phyloP scores from a whole-genome alignment of 768 basidiomycete genomes.

The Hirschioporus abietinus region DNA sequence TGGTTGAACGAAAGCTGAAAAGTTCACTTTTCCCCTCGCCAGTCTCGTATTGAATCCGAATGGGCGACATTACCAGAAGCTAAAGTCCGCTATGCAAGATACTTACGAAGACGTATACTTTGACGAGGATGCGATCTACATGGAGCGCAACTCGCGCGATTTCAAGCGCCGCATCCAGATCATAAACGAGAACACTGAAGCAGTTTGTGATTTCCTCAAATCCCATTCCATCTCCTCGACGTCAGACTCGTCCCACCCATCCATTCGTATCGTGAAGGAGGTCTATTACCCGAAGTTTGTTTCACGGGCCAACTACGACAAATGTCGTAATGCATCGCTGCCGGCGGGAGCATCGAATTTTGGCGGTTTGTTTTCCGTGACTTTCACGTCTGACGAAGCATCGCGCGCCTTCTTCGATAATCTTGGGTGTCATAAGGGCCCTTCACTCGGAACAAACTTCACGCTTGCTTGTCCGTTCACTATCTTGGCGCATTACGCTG shows the following conservation, averaged over 20 bases:
- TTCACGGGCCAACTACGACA: slow-evolving; percentile 65
- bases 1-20: background rate
- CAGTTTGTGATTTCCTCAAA: slow-evolving; percentile 73
- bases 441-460: slow-evolving; percentile 91
- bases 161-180: slow-evolving; percentile 67
- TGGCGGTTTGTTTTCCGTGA: slow-evolving; percentile 85
- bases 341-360: slow-evolving; percentile 48
- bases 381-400: slow-evolving; percentile 65
- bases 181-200: slow-evolving; percentile 81
- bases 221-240: slow-evolving; percentile 40
- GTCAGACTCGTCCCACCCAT: slow-evolving; percentile 22
- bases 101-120: slow-evolving; percentile 85
- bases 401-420: slow-evolving; percentile 81
- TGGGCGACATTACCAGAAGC: slow-evolving; percentile 56
- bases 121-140: slow-evolving; percentile 87
- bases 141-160: slow-evolving; percentile 98
- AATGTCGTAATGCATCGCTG: slow-evolving; percentile 42
- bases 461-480: slow-evolving; percentile 93
- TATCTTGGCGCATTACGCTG: slow-evolving; percentile 83
- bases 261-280: slow-evolving; percentile 52
- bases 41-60: slow-evolving; percentile 88
- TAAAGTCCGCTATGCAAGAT: slow-evolving; percentile 54
- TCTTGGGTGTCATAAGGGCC: slow-evolving; percentile 82
- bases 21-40: background rate
- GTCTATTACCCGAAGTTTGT: slow-evolving; percentile 89